phyloP scores from a whole-genome alignment of 768 basidiomycete species.

The Trichaptum fuscoviolaceum region DNA sequence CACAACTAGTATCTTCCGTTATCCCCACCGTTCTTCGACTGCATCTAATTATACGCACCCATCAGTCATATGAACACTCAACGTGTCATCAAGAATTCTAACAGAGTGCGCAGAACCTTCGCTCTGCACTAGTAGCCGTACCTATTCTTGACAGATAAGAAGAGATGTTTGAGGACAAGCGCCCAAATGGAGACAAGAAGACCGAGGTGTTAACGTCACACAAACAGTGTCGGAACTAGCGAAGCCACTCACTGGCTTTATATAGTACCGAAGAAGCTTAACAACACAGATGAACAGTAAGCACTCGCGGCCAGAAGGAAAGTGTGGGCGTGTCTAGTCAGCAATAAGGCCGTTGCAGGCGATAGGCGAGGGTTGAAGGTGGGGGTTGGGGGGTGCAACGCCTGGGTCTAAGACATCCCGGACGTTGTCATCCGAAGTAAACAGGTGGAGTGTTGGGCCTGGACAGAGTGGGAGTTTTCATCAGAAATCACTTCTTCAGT shows the following conservation, averaged over 20 bases:
- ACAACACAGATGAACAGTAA: not conserved
- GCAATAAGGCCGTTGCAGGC: too few species aligned
- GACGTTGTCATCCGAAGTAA: too few species aligned
- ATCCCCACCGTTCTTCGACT: not conserved
- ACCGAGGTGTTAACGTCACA: not conserved
- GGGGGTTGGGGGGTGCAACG: too few species aligned
- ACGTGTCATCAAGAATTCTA: not conserved
- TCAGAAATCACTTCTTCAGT: too few species aligned
- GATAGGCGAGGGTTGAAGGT: too few species aligned
- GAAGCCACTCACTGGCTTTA: not conserved
- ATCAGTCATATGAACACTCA: not conserved
- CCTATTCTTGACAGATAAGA: not conserved
- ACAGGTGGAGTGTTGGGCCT: too few species aligned
- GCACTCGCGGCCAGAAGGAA: too few species aligned
- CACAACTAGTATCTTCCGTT: not conserved
- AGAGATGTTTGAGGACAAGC: not conserved
- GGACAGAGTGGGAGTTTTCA: too few species aligned
- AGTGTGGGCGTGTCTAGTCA: too few species aligned
- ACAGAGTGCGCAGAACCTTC: not conserved
- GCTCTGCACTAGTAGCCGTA: not conserved
- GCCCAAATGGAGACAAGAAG: not conserved
- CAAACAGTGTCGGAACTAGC: not conserved
- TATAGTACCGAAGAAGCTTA: not conserved
- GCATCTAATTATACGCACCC: not conserved
- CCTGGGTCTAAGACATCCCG: too few species aligned